A percentile compares a stretch with the other conserved stretches of the same genome.
These are phyloP conservation scores for Penicillium waksmanii DNA, from an alignment of 495 filamentous ascomycete species.

Conservation along the genomic window DNA sequence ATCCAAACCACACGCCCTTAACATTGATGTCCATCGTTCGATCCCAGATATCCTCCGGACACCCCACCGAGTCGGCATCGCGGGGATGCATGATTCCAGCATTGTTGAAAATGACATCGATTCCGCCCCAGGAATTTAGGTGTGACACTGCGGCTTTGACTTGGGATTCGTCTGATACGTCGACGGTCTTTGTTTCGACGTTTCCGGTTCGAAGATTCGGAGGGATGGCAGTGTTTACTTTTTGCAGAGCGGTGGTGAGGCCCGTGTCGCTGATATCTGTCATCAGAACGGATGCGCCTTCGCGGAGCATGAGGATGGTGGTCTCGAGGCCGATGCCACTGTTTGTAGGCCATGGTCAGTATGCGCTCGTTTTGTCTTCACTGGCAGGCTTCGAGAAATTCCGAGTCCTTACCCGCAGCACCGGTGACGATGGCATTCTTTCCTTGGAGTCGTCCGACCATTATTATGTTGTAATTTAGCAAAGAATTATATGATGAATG, in stretches of 20 bases:
- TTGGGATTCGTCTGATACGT: slow-evolving; percentile 73
- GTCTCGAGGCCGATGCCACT: slow-evolving; percentile 97
- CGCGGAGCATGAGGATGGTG: slow-evolving; percentile 82
- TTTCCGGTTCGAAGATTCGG: slow-evolving; percentile 43
- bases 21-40: slow-evolving; percentile 94
- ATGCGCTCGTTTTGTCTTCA: neutral
- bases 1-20: slow-evolving; percentile 97
- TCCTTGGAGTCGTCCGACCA: slow-evolving; percentile 69
- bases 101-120: slow-evolving; percentile 98
- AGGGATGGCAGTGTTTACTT: slow-evolving; percentile 65
- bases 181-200: slow-evolving; percentile 51
- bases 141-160: slow-evolving; percentile 71
- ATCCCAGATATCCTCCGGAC: slow-evolving; percentile 92
- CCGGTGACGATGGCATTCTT: slow-evolving; percentile 95
- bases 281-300: slow-evolving; percentile 86
- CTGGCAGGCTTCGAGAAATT: too few species aligned
- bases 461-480: slow-evolving; percentile 16
- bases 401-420: slow-evolving; percentile 72
- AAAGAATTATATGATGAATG: neutral
- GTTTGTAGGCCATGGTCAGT: slow-evolving; percentile 2
- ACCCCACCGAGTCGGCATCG: slow-evolving; percentile 84
- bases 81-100: slow-evolving; percentile 95
- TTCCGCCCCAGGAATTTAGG: slow-evolving; percentile 84
- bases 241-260: slow-evolving; percentile 67
- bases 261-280: slow-evolving; percentile 76